Evolutionary conservation across 1,139 yeast genomes (phyloP), one percentile per base, ranked within the genome.

Genomic region (Debaryomycetaceae sp.): DNA sequence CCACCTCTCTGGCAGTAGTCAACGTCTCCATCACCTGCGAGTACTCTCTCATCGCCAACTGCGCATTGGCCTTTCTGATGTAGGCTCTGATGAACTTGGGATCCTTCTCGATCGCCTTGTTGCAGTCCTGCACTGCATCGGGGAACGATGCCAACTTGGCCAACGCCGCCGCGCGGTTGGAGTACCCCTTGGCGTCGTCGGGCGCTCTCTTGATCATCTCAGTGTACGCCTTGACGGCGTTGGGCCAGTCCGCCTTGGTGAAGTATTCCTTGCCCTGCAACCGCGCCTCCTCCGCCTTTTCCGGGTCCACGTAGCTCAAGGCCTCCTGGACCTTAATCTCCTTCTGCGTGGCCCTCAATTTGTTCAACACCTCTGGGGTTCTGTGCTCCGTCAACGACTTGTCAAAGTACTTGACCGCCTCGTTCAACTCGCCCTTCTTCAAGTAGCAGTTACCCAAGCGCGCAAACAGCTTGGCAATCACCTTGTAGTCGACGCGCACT

Each of bases 131-230:
- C 39, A 93, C 80, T 10, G 95, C 97, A 48, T 89, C 98, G 23
- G 96, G 96, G 83, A 89, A 91, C 13, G 96, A 85, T 83, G 91
- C 78, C 45, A 93, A 75, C 61, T 93, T 93, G 32, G 95, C 79
- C 53, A 83, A 76, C 1, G 95, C 96, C 25, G 98, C 98, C 34
- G 99, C 98, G 62, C 98, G 83, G 66, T 93, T 93, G 27, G 95
- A 88, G 60, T 89, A 93, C 34, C 97, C 98, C 60, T 96, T 79
- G 21, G 95, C 94, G 59, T 93, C 98, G 37, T 80, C 78, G 36
- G 99, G 99, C 3, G 93, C 89, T 56, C 99, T 83, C 65, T 88
- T 85, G 49, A 89, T 71, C 86, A 93, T 91, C 62, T 93, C 98
- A 31, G 94, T 71, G 63, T 93, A 93, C 8, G 95, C 82, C 57